These are phyloP conservation scores for Apiospora phragmitis DNA, from an alignment of 2,329 filamentous ascomycete genomes.

Conservation along the genomic window DNA sequence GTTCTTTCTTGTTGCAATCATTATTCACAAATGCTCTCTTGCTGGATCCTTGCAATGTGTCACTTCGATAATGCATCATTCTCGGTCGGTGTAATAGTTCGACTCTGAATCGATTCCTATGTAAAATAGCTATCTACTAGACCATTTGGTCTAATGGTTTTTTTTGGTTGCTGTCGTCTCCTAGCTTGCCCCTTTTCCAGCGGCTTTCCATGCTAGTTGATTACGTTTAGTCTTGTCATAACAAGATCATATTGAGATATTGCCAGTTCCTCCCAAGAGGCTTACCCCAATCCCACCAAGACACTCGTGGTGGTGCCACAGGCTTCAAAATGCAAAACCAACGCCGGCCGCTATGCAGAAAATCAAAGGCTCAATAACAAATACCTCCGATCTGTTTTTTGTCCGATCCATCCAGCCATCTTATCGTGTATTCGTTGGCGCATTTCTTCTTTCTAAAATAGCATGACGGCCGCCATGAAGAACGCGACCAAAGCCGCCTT, in stretches of 20 bases:
- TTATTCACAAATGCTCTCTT: neutral
- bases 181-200: neutral
- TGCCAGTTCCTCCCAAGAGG: neutral
- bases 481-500: slow-evolving; percentile 45
- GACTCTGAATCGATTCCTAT: neutral
- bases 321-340: neutral
- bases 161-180: neutral
- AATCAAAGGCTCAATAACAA: neutral
- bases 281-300: too few relatives aligned
- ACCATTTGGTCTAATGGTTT: neutral
- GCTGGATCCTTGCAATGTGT: too few relatives aligned
- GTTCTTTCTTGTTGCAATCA: neutral
- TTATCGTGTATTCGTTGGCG: neutral
- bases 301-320: neutral
- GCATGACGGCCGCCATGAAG: slow-evolving; percentile 40
- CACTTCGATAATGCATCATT: neutral
- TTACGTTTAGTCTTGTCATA: neutral
- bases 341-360: slow-evolving; percentile 5
- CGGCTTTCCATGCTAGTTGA: neutral
- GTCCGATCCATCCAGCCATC: neutral
- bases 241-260: neutral
- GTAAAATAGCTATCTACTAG: neutral
- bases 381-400: neutral
- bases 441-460: slow-evolving; percentile 21
- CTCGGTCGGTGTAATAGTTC: neutral